phyloP scores from a whole-genome alignment of 306 rosid species.

The Trifolium fragiferum region DNA sequence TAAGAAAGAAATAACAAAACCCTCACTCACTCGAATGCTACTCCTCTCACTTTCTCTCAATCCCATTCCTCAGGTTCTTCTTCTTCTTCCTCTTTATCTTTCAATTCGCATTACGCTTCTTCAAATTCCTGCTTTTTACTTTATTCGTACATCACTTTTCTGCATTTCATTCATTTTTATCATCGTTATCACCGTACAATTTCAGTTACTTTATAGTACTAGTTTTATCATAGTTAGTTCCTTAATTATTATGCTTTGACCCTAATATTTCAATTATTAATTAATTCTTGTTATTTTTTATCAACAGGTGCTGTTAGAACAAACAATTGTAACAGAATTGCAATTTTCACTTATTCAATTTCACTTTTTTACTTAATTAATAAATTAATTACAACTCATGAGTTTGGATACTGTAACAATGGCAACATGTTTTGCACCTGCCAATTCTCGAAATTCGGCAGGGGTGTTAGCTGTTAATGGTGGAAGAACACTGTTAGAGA shows the following conservation, averaged over 20 bases:
- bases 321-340: conserved; percentile 45
- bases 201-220: no score
- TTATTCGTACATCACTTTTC: not conserved
- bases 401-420: conserved; percentile 49
- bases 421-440: conserved; percentile 69
- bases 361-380: conserved; percentile 6
- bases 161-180: not conserved
- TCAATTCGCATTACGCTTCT: not conserved
- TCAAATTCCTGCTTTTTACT: not conserved
- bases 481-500: conserved; percentile 57
- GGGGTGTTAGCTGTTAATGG: conserved; percentile 60
- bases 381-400: conserved; percentile 5
- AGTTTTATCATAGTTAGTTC: not conserved
- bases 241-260: not conserved
- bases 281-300: conserved; percentile 4
- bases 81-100: not conserved
- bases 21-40: conserved; percentile 35
- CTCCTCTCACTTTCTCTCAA: conserved; percentile 27
- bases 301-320: conserved; percentile 54
- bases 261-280: conserved; percentile 36
- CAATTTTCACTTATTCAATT: conserved; percentile 23
- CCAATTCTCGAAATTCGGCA: conserved; percentile 63
- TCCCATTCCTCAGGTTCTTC: conserved; percentile 38
- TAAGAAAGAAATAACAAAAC: not conserved
- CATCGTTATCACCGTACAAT: not conserved